A percentile compares a stretch with the other conserved stretches of the same genome.
These are phyloP conservation scores for Carex littledalei DNA, from an alignment of 176 grass and related monocot species.

Conservation along the genomic window DNA sequence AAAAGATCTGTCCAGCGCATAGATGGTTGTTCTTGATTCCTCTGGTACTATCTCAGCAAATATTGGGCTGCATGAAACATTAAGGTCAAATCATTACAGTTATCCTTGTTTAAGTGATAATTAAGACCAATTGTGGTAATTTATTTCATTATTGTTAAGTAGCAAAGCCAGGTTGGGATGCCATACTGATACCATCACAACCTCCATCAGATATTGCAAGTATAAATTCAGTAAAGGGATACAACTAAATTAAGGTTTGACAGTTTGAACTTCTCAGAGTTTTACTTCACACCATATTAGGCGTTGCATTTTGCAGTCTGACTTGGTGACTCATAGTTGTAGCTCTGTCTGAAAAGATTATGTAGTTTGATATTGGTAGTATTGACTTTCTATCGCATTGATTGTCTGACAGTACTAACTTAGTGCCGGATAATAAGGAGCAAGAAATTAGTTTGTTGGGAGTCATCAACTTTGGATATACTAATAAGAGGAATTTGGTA, in stretches of 20 bases:
- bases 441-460: not conserved
- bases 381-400: not conserved
- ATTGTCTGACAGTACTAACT: not conserved
- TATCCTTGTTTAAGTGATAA: not conserved
- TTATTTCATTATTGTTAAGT: not conserved
- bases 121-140: not conserved
- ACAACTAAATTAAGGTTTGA: not conserved
- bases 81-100: not conserved
- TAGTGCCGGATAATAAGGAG: not conserved
- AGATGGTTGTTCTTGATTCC: conserved; percentile 75
- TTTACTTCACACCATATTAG: not conserved
- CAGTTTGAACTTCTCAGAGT: not conserved
- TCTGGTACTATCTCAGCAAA: conserved; percentile 90
- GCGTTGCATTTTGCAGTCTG: not conserved
- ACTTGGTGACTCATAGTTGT: not conserved
- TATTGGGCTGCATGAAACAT: conserved; percentile 55
- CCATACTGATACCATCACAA: not conserved
- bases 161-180: not conserved
- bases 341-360: too few species aligned
- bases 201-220: not conserved
- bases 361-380: not conserved
- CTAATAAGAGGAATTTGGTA: not conserved
- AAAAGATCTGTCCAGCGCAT: conserved; percentile 69
- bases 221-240: not conserved
- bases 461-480: not conserved